These are phyloP conservation scores for Aaosphaeria pasadenensis DNA, from an alignment of 2,329 filamentous ascomycete species.

Conservation along the genomic window DNA sequence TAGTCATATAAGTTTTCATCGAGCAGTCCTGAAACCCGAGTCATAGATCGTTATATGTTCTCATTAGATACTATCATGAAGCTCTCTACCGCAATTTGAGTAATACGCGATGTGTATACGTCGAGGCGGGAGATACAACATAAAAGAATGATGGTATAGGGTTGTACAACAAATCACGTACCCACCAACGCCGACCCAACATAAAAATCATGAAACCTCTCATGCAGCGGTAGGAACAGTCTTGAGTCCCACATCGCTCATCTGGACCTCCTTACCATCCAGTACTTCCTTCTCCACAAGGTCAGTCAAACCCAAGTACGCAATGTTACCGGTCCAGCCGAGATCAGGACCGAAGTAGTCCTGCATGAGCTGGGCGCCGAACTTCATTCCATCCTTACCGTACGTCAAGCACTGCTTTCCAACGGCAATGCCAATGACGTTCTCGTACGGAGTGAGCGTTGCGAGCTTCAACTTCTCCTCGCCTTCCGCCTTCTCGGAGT, in stretches of 20 bases:
- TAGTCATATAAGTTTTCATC: no score
- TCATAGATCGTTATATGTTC: no score
- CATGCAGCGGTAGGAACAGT: slow-evolving; percentile 20
- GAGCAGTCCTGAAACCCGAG: no score
- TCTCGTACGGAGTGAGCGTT: slow-evolving; percentile 34
- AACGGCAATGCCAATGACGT: slow-evolving; percentile 67
- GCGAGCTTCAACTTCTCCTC: slow-evolving; percentile 14
- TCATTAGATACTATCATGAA: no score
- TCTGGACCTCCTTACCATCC: slow-evolving; percentile 7
- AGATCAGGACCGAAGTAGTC: slow-evolving; percentile 67
- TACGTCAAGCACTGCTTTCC: slow-evolving; percentile 68
- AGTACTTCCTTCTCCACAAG: slow-evolving; percentile 10
- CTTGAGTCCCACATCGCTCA: slow-evolving; percentile 28
- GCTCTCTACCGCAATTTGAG: no score
- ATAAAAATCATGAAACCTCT: no score
- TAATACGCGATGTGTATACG: no score
- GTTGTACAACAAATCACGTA: no score
- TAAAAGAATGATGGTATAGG: no score
- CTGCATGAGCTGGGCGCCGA: slow-evolving; percentile 61
- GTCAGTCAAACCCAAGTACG: slow-evolving; percentile 32
- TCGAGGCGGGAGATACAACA: no score
- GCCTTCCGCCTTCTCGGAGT: slow-evolving; percentile 20
- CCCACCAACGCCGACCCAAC: no score
- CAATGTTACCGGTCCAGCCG: slow-evolving; percentile 43
- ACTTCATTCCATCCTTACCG: slow-evolving; percentile 55